Conservation (phyloP, 805 yeast genomes). For the Ogataea degrootiae region DNA sequence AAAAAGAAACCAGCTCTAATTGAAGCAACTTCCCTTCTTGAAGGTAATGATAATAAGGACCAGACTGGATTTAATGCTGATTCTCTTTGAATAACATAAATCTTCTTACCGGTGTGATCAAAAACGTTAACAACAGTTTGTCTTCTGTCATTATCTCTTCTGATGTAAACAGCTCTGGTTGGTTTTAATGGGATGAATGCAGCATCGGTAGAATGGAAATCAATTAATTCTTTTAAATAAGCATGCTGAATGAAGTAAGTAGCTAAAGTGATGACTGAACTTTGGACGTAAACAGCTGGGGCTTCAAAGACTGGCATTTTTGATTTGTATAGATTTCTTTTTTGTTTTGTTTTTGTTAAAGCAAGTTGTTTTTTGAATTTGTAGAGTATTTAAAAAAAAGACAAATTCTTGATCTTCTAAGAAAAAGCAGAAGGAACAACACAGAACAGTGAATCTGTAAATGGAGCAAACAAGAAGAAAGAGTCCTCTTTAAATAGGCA, state of each 20-base stretch:
- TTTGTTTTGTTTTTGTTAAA: background rate
- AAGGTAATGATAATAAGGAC: conserved; percentile 43
- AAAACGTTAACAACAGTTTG: conserved; percentile 46
- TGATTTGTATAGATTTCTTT: background rate
- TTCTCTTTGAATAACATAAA: conserved; percentile 48
- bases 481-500: no score
- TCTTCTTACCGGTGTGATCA: conserved; percentile 36
- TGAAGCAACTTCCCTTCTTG: conserved; percentile 45
- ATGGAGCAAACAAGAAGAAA: no score
- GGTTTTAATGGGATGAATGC: conserved; percentile 36
- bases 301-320: conserved; percentile 42
- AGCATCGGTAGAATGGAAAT: conserved; percentile 36
- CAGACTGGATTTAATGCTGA: conserved; percentile 46
- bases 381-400: no score
- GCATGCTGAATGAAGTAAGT: conserved; percentile 42
- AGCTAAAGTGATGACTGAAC: conserved; percentile 34
- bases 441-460: no score
- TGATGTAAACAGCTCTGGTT: conserved; percentile 40
- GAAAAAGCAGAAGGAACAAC: no score
- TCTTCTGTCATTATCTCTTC: conserved; percentile 45
- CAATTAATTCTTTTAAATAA: conserved; percentile 34
- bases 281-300: conserved; percentile 41
- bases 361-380: background rate
- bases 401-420: no score
- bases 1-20: conserved; percentile 44